These are phyloP conservation scores for Evansstolkia leycettana DNA, from an alignment of 495 filamentous ascomycete genomes.

Conservation along the genomic window DNA sequence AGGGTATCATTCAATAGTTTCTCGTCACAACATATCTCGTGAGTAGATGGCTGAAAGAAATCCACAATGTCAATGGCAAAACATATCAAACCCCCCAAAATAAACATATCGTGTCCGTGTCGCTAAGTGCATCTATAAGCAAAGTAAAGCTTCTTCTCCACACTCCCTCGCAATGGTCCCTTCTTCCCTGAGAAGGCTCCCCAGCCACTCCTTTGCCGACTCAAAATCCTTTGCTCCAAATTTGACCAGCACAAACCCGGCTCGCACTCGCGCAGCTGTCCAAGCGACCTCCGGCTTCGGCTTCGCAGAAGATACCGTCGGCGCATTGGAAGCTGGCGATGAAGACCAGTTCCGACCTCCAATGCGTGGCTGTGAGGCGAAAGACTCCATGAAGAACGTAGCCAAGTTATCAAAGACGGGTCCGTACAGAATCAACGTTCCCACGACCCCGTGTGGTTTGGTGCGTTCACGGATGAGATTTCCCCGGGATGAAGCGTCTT, in stretches of 20 bases:
- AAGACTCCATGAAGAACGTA: constrained; percentile 62
- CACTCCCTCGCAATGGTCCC: constrained; percentile 45
- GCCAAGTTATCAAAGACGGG: constrained; percentile 53
- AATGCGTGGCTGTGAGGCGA: constrained; percentile 62
- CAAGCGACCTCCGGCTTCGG: constrained; percentile 54
- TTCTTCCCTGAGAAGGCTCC: constrained; percentile 41
- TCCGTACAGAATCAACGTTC: constrained; percentile 73
- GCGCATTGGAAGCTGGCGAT: constrained; percentile 13
- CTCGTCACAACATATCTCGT: too few species aligned
- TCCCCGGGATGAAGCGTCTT: not conserved
- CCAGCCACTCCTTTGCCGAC: constrained; percentile 49
- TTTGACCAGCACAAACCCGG: constrained; percentile 78
- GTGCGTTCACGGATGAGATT: constrained; percentile 28
- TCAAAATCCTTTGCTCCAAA: constrained; percentile 57
- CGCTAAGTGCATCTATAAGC: constrained; percentile 35
- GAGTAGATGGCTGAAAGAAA: not conserved
- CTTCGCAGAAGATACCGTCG: constrained; percentile 35
- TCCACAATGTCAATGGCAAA: constrained; percentile 1
- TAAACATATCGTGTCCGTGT: too few species aligned
- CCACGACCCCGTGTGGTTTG: constrained; percentile 49
- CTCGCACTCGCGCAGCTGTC: constrained; percentile 70
- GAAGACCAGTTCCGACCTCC: constrained; percentile 70
- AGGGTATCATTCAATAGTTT: too few species aligned
- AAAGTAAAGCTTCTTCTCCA: constrained; percentile 51
- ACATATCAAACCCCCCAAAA: too few species aligned